phyloP scores from a whole-genome alignment of 2,329 filamentous ascomycete species.

The Calonectria henricotiae region DNA sequence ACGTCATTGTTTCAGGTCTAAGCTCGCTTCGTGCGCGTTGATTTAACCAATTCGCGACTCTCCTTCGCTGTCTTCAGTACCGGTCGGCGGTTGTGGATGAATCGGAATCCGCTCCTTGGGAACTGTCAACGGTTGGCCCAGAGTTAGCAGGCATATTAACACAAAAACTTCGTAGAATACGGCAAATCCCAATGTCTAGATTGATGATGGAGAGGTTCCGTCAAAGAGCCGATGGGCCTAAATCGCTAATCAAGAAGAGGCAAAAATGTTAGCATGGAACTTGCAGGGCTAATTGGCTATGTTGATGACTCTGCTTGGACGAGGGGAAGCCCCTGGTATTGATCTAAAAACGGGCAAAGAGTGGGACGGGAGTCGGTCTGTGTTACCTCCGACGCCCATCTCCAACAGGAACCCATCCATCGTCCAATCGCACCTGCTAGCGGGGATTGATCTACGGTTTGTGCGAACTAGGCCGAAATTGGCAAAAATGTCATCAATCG shows the following conservation, averaged over 20 bases:
- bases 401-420: too few species aligned
- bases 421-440: too few species aligned
- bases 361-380: too few species aligned
- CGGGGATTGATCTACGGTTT: not conserved
- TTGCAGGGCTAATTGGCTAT: not conserved
- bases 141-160: not conserved
- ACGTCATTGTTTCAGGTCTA: accelerated
- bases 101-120: not conserved
- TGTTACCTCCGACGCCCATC: not conserved
- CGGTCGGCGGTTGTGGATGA: not conserved
- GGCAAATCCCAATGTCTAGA: not conserved
- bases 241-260: conserved; percentile 28
- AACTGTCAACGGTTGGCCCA: not conserved
- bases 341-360: too few species aligned
- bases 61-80: conserved; percentile 38
- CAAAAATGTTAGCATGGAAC: conserved; percentile 16
- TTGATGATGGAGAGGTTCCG: not conserved
- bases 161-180: not conserved
- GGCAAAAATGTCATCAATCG: conserved; percentile 35
- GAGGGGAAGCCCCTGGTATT: too few species aligned
- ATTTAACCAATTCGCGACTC: conserved; percentile 39
- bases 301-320: not conserved
- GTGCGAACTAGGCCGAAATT: conserved; percentile 16
- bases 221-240: not conserved
- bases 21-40: conserved; percentile 40